These are phyloP conservation scores for Colletotrichum tanaceti DNA, from an alignment of 2,329 filamentous ascomycete genomes.

Conservation along the genomic window DNA sequence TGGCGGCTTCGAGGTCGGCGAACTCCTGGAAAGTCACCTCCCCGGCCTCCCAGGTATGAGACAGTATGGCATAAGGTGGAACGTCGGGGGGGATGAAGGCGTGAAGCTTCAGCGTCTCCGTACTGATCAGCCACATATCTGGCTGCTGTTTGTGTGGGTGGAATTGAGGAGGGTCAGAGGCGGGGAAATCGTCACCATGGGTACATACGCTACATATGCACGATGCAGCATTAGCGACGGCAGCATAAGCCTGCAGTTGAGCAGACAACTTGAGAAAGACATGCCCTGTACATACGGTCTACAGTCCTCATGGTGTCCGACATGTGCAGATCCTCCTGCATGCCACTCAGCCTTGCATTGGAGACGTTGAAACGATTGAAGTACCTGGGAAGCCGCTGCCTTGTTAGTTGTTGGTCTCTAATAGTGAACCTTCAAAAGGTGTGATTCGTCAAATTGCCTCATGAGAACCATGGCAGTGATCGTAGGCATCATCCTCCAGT, in stretches of 20 bases:
- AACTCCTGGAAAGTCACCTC: constrained; percentile 47
- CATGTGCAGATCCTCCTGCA: constrained; percentile 51
- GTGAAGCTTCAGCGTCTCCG: constrained; percentile 40
- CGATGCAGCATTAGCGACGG: neutral
- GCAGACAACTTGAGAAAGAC: neutral
- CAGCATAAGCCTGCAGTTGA: neutral
- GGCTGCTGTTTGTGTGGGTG: neutral
- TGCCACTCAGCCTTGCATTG: constrained; percentile 52
- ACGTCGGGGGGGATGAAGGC: constrained; percentile 41
- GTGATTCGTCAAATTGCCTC: constrained; percentile 39
- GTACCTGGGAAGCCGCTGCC: constrained; percentile 50
- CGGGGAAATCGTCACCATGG: neutral
- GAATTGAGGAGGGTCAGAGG: neutral
- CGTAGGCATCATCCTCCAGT: constrained; percentile 48
- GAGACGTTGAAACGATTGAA: constrained; percentile 63
- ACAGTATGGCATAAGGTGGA: constrained; percentile 50
- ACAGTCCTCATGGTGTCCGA: constrained; percentile 43
- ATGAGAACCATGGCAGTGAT: constrained; percentile 48
- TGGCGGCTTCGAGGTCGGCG: neutral
- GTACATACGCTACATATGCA: neutral
- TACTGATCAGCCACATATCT: constrained; percentile 46
- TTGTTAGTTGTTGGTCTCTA: neutral
- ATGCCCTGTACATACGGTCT: neutral
- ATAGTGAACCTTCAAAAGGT: too few species aligned
- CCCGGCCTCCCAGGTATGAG: constrained; percentile 50